These are phyloP conservation scores for Proliferodiscus dingleyae DNA, from an alignment of 2,329 filamentous ascomycete species.

Conservation along the genomic window DNA sequence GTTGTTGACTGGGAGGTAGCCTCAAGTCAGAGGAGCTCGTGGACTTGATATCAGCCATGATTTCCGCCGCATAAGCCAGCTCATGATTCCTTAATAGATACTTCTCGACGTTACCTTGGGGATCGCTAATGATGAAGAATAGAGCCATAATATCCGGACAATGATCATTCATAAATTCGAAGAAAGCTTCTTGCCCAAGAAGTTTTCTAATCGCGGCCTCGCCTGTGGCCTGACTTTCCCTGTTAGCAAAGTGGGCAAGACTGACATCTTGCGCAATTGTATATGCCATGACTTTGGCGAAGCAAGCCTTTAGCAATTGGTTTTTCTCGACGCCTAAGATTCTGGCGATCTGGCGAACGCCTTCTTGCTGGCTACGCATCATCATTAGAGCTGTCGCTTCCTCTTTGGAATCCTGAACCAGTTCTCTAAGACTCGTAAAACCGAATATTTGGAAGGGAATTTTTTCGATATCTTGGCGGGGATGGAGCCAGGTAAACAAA, in stretches of 20 bases:
- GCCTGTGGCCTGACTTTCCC: conserved; percentile 45
- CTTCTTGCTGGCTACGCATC: conserved; percentile 70
- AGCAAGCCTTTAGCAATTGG: conserved; percentile 61
- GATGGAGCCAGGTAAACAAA: conserved; percentile 82
- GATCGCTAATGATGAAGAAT: conserved; percentile 72
- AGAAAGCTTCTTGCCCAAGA: conserved; percentile 63
- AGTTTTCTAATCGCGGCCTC: conserved; percentile 64
- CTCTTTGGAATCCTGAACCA: conserved; percentile 66
- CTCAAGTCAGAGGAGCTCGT: conserved; percentile 60
- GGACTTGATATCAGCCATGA: conserved; percentile 63
- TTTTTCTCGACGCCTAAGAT: conserved; percentile 49
- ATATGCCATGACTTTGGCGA: conserved; percentile 78
- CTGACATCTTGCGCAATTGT: conserved; percentile 71
- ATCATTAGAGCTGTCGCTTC: conserved; percentile 77
- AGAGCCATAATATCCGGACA: conserved; percentile 74
- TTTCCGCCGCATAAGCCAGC: conserved; percentile 56
- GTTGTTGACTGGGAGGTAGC: conserved; percentile 77
- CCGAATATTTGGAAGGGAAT: conserved; percentile 86
- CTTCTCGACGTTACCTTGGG: conserved; percentile 69
- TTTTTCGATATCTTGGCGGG: conserved; percentile 53
- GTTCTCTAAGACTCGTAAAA: conserved; percentile 62
- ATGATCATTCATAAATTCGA: conserved; percentile 57
- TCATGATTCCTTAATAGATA: conserved; percentile 55
- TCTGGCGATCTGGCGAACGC: conserved; percentile 55
- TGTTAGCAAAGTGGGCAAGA: conserved; percentile 37